Evolutionary conservation across 768 basidiomycete genomes (phyloP), one percentile per base, ranked within the genome.

Genomic region (Mycena crocata): DNA sequence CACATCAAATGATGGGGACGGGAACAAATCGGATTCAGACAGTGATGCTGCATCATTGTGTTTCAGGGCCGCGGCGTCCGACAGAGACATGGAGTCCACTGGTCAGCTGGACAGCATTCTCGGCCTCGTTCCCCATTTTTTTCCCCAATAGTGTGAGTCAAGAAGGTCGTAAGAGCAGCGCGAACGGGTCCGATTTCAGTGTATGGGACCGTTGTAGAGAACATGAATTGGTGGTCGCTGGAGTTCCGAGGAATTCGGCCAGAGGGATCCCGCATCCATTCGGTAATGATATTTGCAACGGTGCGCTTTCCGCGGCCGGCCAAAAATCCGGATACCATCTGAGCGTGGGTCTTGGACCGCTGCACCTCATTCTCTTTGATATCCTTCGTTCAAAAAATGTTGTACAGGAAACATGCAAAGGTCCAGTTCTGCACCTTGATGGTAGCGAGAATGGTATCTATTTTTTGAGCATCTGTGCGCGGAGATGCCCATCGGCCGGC

Each of bases 251-350:
- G 52, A 21, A 63, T 46, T 8, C 62, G 62, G 3, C 62, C 62
- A 24, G 24, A 14, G 10, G 62, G 54, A 49, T 31, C 21, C 4
- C 13, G 21, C 62, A 63, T 63, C 62, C 62, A 63, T 39, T 55
- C 45, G 5, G 23, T 15, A 21, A 63, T 10, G n/a, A 63, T 56
- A 35, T 56, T 28, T 1, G 52, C 31, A 7, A 63, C 62, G 1
- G 62, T 45, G 1, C 30, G 21, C 23, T 56, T 39, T 14, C 21
- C 54, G 5, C 54, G 62, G 5, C 62, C 62, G 0, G 32, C 45
- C 3, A 63, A n/a, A 31, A 63, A 63, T 5, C 19, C 31, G 2
- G 62, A 63, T 0, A 63, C 54, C 62, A 56, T 63, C 54, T 63
- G 62, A 21, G 44, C 32, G 34, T 63, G 62, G n/a, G 15, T 31